These are phyloP conservation scores for Linanthus parryae DNA, from an alignment of 148 eudicot species.

Conservation along the genomic window DNA sequence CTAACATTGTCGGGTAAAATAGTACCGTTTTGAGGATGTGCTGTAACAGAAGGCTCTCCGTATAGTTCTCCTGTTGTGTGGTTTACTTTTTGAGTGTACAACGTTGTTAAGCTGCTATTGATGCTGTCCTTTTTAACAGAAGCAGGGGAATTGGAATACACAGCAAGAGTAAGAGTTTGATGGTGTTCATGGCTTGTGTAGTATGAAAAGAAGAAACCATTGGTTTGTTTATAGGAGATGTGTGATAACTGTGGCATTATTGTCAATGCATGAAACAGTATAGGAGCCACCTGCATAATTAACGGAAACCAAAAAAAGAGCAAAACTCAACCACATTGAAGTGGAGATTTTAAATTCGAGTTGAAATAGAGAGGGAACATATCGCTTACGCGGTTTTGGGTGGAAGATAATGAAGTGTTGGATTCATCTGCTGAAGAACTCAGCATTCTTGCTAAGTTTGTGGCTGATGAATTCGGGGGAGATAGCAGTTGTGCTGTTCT, in stretches of 20 bases:
- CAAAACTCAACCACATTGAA: not conserved
- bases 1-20: too few relatives aligned
- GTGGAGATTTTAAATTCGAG: not conserved
- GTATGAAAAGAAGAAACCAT: constrained; percentile 64
- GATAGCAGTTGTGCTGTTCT: constrained; percentile 21
- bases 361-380: not conserved
- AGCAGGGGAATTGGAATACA: constrained; percentile 46
- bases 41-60: constrained; percentile 29
- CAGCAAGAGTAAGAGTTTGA: too few relatives aligned
- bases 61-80: constrained; percentile 29
- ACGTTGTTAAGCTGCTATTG: constrained; percentile 13
- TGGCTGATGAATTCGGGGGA: constrained; percentile 32
- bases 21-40: too few relatives aligned
- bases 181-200: constrained; percentile 17
- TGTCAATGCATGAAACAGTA: constrained; percentile 43
- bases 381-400: constrained; percentile 25
- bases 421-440: constrained; percentile 11
- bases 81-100: constrained; percentile 45
- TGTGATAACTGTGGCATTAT: constrained; percentile 47
- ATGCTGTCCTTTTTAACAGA: not conserved
- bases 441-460: constrained; percentile 31
- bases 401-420: constrained; percentile 18
- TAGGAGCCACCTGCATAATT: constrained; percentile 53
- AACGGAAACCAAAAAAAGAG: not conserved
- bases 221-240: constrained; percentile 41